phyloP scores from a whole-genome alignment of 306 rosid genomes.

The Acacia confusa region DNA sequence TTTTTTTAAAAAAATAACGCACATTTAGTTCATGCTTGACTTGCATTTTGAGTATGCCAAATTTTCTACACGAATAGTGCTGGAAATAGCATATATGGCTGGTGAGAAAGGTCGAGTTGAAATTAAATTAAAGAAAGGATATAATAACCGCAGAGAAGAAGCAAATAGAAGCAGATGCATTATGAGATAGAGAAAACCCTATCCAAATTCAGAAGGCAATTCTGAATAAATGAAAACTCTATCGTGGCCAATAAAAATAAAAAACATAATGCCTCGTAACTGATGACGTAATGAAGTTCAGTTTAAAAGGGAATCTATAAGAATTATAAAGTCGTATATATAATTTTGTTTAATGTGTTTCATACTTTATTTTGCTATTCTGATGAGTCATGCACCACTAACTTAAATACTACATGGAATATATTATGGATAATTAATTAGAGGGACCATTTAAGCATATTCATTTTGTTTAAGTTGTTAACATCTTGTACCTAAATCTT shows the following conservation, averaged over 20 bases:
- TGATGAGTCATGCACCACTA: slow-evolving; percentile 69
- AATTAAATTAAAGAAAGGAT: slow-evolving; percentile 19
- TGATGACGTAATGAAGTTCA: slow-evolving; percentile 56
- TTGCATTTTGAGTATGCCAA: too few relatives aligned
- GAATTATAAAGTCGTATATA: neutral
- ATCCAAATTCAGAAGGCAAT: too few relatives aligned
- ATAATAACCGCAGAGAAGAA: neutral
- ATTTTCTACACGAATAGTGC: neutral
- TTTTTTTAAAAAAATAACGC: too few relatives aligned
- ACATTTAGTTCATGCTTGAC: too few relatives aligned
- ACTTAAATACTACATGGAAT: slow-evolving; percentile 8
- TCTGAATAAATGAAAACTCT: slow-evolving; percentile 16
- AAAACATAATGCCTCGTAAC: slow-evolving; percentile 32
- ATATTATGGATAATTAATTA: slow-evolving; percentile 38
- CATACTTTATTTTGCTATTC: slow-evolving; percentile 20
- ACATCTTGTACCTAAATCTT: slow-evolving; percentile 48
- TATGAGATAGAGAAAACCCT: too few relatives aligned
- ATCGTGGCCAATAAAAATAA: slow-evolving; percentile 8
- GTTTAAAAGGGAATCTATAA: slow-evolving; percentile 56
- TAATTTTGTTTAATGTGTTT: slow-evolving; percentile 20
- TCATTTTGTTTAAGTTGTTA: slow-evolving; percentile 8
- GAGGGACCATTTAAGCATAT: slow-evolving; percentile 38
- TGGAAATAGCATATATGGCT: neutral
- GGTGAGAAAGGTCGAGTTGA: slow-evolving; percentile 20
- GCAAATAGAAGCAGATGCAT: neutral